Evolutionary conservation across 1,284 basidiomycete species (phyloP).

Genomic region (Pterula multifida): DNA sequence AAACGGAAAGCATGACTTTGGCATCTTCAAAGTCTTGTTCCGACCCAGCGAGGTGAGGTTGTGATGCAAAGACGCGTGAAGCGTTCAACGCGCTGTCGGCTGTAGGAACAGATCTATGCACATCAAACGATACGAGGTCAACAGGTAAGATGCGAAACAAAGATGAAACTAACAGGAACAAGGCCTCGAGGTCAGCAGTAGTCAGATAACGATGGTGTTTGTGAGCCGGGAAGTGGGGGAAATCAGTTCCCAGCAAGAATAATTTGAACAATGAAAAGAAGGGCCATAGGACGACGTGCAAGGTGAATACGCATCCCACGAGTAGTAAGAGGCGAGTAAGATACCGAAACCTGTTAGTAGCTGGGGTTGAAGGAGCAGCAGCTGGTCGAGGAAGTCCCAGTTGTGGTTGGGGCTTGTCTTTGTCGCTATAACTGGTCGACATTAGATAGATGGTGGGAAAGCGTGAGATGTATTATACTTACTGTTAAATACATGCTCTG

Average conservation of each 20-base stretch:
- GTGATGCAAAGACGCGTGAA: slow-evolving; percentile 48
- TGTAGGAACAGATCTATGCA: slow-evolving; percentile 41
- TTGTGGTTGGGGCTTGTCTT: neutral
- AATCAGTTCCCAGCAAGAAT: neutral
- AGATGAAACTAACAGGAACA: neutral
- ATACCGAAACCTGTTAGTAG: neutral
- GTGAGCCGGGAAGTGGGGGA: neutral
- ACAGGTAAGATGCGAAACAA: too few species aligned
- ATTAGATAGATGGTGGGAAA: neutral
- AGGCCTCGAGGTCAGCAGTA: neutral
- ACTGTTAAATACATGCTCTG: too few species aligned
- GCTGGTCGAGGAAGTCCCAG: neutral
- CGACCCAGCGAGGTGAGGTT: slow-evolving; percentile 66
- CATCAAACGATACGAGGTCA: neutral
- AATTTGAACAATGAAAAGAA: neutral
- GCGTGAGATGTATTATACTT: too few species aligned
- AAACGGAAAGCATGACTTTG: slow-evolving; percentile 45
- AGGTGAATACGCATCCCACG: neutral
- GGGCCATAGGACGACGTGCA: neutral
- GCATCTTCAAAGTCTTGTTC: slow-evolving; percentile 54
- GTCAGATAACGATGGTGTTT: neutral
- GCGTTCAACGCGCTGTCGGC: slow-evolving; percentile 39
- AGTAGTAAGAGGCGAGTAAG: neutral
- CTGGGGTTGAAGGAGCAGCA: neutral
- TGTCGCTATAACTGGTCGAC: neutral